Conservation (phyloP, 2,329 filamentous ascomycete genomes). For the Penicillium sp. region DNA sequence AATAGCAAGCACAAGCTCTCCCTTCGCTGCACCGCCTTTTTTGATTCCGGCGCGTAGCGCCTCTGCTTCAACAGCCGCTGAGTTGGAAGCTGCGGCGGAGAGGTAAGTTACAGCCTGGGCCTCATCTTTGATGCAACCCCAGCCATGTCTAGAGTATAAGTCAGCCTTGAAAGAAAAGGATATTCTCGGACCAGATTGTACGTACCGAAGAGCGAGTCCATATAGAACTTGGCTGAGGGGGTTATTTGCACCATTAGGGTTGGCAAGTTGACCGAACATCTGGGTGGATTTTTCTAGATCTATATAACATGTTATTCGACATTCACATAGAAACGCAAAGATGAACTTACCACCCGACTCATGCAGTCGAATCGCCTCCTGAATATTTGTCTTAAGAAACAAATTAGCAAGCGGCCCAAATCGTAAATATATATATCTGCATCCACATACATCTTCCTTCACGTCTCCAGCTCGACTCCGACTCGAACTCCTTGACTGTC, state of each 20-base stretch:
- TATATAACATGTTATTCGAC: conserved; percentile 19
- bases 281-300: conserved; percentile 76
- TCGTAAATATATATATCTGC: neutral
- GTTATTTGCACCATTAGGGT: conserved; percentile 83
- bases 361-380: conserved; percentile 92
- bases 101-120: conserved; percentile 78
- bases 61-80: conserved; percentile 79
- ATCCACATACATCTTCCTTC: conserved; percentile 37
- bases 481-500: conserved; percentile 35
- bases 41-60: conserved; percentile 85
- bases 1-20: conserved; percentile 92
- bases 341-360: conserved; percentile 65
- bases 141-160: conserved; percentile 70
- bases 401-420: conserved; percentile 7
- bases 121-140: conserved; percentile 78
- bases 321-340: neutral
- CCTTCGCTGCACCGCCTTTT: conserved; percentile 92
- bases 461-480: conserved; percentile 30
- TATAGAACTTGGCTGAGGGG: conserved; percentile 94
- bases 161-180: neutral
- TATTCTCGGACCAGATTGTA: neutral
- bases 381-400: conserved; percentile 63
- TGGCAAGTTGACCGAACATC: conserved; percentile 81
- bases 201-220: conserved; percentile 81
- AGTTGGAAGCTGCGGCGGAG: conserved; percentile 84